Evolutionary conservation across 1,139 yeast species (phyloP).

Genomic region (Zygosaccharomyces pseudobailii): DNA sequence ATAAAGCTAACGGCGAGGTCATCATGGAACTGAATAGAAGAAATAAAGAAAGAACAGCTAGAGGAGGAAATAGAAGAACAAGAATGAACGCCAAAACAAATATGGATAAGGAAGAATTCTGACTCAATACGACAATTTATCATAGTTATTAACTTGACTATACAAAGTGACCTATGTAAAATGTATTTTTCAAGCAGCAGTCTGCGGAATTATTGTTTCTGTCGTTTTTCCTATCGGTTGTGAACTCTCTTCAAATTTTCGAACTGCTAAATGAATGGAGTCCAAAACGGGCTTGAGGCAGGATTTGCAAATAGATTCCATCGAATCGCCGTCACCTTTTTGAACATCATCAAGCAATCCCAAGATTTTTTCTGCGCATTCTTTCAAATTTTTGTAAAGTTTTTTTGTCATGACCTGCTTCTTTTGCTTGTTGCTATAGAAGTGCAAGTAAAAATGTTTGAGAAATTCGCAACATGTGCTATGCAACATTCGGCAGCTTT

Average conservation of each 20-base stretch:
- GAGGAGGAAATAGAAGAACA: slow-evolving; percentile 38
- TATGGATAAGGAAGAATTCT: slow-evolving; percentile 43
- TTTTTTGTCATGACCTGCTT: slow-evolving; percentile 45
- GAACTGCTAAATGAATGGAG: slow-evolving; percentile 28
- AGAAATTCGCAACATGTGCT: slow-evolving; percentile 67
- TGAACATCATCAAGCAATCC: slow-evolving; percentile 28
- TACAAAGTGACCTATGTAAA: too few relatives aligned
- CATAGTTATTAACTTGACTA: too few relatives aligned
- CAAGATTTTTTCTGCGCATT: slow-evolving; percentile 35
- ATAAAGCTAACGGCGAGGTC: slow-evolving; percentile 88
- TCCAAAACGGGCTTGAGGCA: slow-evolving; percentile 27
- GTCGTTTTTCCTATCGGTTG: background rate
- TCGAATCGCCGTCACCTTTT: slow-evolving; percentile 27
- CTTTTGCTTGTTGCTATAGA: slow-evolving; percentile 52
- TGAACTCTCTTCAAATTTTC: slow-evolving; percentile 22
- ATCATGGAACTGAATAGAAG: slow-evolving; percentile 78
- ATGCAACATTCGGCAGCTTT: slow-evolving; percentile 48
- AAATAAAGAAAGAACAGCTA: slow-evolving; percentile 37
- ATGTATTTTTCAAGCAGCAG: too few relatives aligned
- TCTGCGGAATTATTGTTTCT: background rate
- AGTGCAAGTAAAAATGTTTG: slow-evolving; percentile 65
- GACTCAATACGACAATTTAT: too few relatives aligned
- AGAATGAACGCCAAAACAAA: slow-evolving; percentile 37
- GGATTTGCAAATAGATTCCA: slow-evolving; percentile 25
- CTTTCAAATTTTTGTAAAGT: slow-evolving; percentile 44